phyloP scores from a whole-genome alignment of 805 yeast genomes.

The Spathaspora boniae region DNA sequence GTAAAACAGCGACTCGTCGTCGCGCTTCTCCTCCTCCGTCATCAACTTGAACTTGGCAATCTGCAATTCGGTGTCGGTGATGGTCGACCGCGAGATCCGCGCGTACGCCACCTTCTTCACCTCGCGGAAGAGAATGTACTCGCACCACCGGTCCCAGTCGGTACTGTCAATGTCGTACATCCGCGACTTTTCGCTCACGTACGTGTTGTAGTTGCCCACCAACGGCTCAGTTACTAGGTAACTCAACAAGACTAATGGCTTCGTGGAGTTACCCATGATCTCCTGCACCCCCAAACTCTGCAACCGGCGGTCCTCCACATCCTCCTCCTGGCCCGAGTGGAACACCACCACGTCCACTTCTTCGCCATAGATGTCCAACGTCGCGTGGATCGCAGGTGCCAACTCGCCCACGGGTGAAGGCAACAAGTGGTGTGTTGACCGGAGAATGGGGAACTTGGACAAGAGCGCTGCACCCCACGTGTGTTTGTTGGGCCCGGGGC shows the following conservation, averaged over 20 bases:
- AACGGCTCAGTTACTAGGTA: slow-evolving; percentile 86
- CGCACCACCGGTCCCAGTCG: slow-evolving; percentile 99
- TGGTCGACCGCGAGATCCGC: slow-evolving; percentile 85
- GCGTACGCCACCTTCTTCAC: slow-evolving; percentile 90
- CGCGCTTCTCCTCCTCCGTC: slow-evolving; percentile 29
- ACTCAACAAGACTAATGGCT: slow-evolving; percentile 85
- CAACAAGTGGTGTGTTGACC: slow-evolving; percentile 84
- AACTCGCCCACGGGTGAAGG: slow-evolving; percentile 98
- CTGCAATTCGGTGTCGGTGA: slow-evolving; percentile 96
- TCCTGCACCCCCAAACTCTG: slow-evolving; percentile 75
- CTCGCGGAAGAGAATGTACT: slow-evolving; percentile 85
- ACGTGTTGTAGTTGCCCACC: slow-evolving; percentile 87
- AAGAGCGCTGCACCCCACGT: slow-evolving; percentile 96
- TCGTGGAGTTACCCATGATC: slow-evolving; percentile 75
- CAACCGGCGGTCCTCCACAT: slow-evolving; percentile 84
- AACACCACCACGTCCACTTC: slow-evolving; percentile 89
- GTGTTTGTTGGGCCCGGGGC: slow-evolving; percentile 97
- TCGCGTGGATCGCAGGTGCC: slow-evolving; percentile 98
- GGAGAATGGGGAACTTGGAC: slow-evolving; percentile 89
- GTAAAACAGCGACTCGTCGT: slow-evolving; percentile 31
- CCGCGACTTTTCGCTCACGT: slow-evolving; percentile 77
- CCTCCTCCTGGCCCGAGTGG: slow-evolving; percentile 98
- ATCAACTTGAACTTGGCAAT: slow-evolving; percentile 83
- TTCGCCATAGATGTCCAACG: slow-evolving; percentile 85
- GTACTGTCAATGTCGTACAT: slow-evolving; percentile 92